These are phyloP conservation scores for Escallonia herrerae DNA, from an alignment of 129 eudicot genomes.

Conservation along the genomic window DNA sequence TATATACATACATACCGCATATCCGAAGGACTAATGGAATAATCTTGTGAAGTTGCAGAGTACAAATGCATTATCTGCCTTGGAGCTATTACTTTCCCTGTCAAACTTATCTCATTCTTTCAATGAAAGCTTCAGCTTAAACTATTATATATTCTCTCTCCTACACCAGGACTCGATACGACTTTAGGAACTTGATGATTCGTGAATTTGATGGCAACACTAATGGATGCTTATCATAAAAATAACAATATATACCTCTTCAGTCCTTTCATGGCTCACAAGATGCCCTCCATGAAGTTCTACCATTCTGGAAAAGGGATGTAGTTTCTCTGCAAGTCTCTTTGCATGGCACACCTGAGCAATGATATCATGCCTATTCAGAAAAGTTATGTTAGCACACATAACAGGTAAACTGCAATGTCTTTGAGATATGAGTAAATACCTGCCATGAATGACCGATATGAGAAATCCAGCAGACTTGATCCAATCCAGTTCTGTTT, in stretches of 20 bases:
- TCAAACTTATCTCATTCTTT: no score
- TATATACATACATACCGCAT: no score
- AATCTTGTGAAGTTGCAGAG: no score
- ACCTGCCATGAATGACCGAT: conserved; percentile 98
- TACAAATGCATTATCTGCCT: no score
- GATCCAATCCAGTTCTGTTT: conserved; percentile 55
- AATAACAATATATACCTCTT: conserved; percentile 50
- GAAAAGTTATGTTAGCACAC: neutral
- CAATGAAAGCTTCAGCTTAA: no score
- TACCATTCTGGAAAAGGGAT: conserved; percentile 75
- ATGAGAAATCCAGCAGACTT: conserved; percentile 56
- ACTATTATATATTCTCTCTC: no score
- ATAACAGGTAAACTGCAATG: neutral
- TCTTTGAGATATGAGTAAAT: conserved; percentile 10
- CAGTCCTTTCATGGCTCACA: conserved; percentile 91
- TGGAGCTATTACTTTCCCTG: no score
- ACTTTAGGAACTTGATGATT: no score
- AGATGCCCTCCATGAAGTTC: conserved; percentile 98
- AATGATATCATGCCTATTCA: conserved; percentile 66
- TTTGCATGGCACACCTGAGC: conserved; percentile 89
- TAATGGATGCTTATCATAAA: no score
- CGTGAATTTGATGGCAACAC: no score
- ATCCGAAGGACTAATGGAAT: no score
- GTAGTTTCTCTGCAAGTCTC: conserved; percentile 68
- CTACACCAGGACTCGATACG: no score